Conservation (phyloP, 208 protist species). For the Wallacemonas sp. region DNA sequence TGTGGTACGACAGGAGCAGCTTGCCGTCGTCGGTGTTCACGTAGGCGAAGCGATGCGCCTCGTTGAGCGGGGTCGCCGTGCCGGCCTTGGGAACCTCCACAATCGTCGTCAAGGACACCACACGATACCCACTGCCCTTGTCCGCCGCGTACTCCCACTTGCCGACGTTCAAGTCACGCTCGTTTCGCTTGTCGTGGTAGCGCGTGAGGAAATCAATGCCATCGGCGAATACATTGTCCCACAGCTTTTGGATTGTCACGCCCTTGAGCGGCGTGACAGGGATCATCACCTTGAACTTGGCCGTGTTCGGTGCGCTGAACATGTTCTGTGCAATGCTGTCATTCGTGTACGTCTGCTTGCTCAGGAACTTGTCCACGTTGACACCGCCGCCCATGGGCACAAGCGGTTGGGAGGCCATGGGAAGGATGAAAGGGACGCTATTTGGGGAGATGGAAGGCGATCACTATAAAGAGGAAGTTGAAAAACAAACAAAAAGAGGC, state of each 20-base stretch:
- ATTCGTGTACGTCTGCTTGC: constrained; percentile 61
- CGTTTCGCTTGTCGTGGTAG: constrained; percentile 75
- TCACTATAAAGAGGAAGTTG: background rate
- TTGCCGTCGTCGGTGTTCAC: constrained; percentile 36
- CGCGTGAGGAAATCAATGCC: constrained; percentile 63
- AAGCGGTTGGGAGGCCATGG: constrained; percentile 28
- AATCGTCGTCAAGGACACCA: constrained; percentile 53
- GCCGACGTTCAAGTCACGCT: constrained; percentile 58
- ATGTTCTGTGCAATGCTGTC: constrained; percentile 63
- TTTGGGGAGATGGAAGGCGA: too few relatives aligned
- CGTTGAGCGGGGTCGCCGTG: constrained; percentile 68
- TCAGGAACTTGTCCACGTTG: constrained; percentile 50
- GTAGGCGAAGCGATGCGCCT: constrained; percentile 82
- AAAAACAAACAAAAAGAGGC: background rate
- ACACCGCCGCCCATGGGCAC: constrained; percentile 47
- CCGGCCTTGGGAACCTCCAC: constrained; percentile 68
- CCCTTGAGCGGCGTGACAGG: constrained; percentile 58
- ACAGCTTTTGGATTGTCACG: constrained; percentile 73
- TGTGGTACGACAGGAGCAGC: constrained; percentile 72
- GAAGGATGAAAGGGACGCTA: background rate
- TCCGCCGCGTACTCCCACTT: constrained; percentile 74
- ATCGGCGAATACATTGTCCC: constrained; percentile 69
- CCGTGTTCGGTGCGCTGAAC: constrained; percentile 59
- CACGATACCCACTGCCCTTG: constrained; percentile 73
- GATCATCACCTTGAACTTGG: constrained; percentile 75